phyloP scores from a whole-genome alignment of 352 stramenopile genomes.

The Pythium dissimile region DNA sequence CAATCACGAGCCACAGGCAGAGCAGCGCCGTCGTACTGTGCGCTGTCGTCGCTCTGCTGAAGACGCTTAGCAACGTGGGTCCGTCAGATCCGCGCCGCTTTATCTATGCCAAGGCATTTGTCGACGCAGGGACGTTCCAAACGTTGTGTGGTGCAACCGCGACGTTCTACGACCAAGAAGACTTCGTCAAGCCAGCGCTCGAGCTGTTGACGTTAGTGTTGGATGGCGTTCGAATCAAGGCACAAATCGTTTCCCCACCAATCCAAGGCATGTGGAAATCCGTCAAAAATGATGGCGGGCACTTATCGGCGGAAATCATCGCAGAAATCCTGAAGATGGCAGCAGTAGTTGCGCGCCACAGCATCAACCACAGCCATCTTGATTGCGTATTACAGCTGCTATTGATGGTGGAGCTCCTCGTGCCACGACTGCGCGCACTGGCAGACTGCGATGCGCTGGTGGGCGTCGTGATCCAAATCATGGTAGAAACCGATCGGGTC shows the following conservation, averaged over 20 bases:
- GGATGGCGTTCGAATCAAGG: not conserved
- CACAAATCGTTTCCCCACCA: not conserved
- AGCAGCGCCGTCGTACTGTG: conserved; percentile 28
- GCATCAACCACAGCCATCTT: not conserved
- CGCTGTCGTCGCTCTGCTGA: conserved; percentile 24
- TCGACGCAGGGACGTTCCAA: conserved; percentile 2
- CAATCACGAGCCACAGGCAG: conserved; percentile 30
- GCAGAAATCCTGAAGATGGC: not conserved
- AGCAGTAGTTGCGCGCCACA: not conserved
- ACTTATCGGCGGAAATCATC: too few species aligned
- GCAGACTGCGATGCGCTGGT: not conserved
- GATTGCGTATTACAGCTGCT: conserved; percentile 6
- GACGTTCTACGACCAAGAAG: conserved; percentile 6
- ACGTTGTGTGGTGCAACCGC: not conserved
- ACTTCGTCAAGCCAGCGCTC: conserved; percentile 11
- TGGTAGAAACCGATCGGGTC: too few species aligned
- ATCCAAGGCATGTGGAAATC: not conserved
- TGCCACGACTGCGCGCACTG: not conserved
- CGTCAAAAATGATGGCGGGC: not conserved
- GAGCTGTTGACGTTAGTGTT: conserved; percentile 1
- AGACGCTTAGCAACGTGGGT: not conserved
- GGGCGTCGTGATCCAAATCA: conserved; percentile 1
- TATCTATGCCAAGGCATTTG: not conserved
- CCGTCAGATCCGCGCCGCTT: not conserved
- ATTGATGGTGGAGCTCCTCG: not conserved